Percentiles rank a stretch among this genome's conserved stretches.
phyloP scores from a whole-genome alignment of 805 yeast species.

The Geotrichum ghanense region DNA sequence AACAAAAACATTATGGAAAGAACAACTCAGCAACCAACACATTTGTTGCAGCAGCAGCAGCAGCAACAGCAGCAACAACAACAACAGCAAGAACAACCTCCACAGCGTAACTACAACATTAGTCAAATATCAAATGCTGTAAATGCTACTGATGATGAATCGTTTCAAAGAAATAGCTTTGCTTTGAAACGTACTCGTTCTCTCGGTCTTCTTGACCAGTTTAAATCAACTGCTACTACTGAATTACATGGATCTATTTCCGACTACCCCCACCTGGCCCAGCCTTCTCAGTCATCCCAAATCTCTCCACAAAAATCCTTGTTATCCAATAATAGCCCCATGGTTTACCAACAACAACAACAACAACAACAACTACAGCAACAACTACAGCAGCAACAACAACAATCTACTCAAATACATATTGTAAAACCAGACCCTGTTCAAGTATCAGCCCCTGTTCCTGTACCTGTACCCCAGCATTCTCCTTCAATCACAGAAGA shows the following conservation, averaged over 20 bases:
- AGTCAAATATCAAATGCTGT: constrained; percentile 37
- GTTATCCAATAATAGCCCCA: neutral
- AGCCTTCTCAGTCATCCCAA: neutral
- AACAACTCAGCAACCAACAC: too few relatives aligned
- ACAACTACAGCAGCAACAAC: too few relatives aligned
- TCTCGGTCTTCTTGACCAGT: constrained; percentile 68
- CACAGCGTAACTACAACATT: constrained; percentile 11
- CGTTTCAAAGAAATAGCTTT: constrained; percentile 59
- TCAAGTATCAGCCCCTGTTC: neutral
- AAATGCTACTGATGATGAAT: constrained; percentile 59
- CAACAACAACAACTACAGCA: too few relatives aligned
- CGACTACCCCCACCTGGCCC: constrained; percentile 16
- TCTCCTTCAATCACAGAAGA: too few relatives aligned
- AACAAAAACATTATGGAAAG: too few relatives aligned
- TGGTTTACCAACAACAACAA: neutral
- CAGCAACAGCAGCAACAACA: neutral
- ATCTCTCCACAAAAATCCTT: neutral
- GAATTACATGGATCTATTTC: constrained; percentile 22
- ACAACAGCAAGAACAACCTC: neutral
- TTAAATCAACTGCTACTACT: constrained; percentile 17
- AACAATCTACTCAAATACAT: too few relatives aligned
- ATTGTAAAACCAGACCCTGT: neutral
- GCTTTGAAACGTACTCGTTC: constrained; percentile 73
- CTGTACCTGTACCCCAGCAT: neutral
- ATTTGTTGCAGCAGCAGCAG: too few relatives aligned